Percentiles rank a stretch among this genome's conserved stretches.
Conservation (phyloP, 352 stramenopile genomes). For the Phytophthora kernoviae region DNA sequence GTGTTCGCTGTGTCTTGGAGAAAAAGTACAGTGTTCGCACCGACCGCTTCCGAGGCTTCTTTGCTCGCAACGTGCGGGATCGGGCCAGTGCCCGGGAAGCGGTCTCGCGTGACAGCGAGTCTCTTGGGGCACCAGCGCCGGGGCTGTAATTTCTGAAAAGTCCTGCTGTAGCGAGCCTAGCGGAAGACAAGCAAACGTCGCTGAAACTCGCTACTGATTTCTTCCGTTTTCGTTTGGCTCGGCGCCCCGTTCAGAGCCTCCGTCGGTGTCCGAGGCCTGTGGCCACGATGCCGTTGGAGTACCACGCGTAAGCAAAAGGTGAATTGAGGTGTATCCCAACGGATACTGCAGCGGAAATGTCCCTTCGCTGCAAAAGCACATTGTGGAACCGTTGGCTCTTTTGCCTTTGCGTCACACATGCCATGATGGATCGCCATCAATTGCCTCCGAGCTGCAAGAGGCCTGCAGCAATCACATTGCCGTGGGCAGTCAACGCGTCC, state of each 20-base stretch:
- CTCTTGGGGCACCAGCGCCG: not conserved
- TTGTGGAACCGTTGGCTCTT: constrained; percentile 13
- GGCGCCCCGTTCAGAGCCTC: not conserved
- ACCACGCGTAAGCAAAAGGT: constrained; percentile 3
- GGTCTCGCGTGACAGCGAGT: not conserved
- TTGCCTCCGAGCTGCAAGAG: constrained; percentile 17
- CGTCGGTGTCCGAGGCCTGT: not conserved
- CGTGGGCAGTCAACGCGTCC: too few species aligned
- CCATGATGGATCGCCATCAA: constrained; percentile 11
- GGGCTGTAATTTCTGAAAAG: constrained; percentile 16
- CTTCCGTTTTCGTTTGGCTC: constrained; percentile 30
- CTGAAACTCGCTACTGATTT: constrained; percentile 27
- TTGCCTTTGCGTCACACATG: too few species aligned
- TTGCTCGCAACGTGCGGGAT: not conserved
- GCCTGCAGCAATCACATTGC: too few species aligned
- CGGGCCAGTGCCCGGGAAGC: not conserved
- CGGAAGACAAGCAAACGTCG: not conserved
- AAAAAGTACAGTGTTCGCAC: constrained; percentile 4
- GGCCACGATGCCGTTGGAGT: constrained; percentile 1
- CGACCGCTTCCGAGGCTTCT: not conserved
- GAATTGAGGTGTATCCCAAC: not conserved
- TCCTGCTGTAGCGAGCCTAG: constrained; percentile 1
- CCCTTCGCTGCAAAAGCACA: constrained; percentile 2
- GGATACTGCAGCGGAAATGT: not conserved
- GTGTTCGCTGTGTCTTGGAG: not conserved